These are phyloP conservation scores for Trametes versicolor DNA, from an alignment of 1,284 basidiomycete genomes.

Conservation along the genomic window DNA sequence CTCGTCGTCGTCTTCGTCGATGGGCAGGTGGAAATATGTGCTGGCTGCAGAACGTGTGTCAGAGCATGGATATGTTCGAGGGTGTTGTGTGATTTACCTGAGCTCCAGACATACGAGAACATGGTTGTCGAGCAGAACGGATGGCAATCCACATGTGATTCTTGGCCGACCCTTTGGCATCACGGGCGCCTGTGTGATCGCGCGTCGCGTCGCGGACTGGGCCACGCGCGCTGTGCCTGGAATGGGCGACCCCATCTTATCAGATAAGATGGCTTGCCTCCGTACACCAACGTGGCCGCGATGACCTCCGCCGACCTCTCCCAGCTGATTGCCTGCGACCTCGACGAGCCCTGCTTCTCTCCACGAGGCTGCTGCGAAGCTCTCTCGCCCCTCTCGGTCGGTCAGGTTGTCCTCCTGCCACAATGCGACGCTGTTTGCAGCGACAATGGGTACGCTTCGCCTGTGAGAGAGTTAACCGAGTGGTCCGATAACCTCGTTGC, in stretches of 20 bases:
- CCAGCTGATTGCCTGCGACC: neutral
- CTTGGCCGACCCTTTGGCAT: slow-evolving; percentile 7
- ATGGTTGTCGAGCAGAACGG: slow-evolving; percentile 49
- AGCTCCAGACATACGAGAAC: slow-evolving; percentile 66
- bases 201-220: neutral
- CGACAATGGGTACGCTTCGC: slow-evolving; percentile 20
- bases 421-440: neutral
- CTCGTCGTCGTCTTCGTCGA: slow-evolving; percentile 61
- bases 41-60: slow-evolving; percentile 49
- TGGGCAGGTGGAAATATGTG: slow-evolving; percentile 68
- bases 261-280: slow-evolving; percentile 26
- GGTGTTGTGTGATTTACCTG: slow-evolving; percentile 49
- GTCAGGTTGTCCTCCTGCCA: neutral
- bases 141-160: slow-evolving; percentile 41
- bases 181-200: slow-evolving; percentile 21
- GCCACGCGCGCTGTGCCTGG: slow-evolving; percentile 2
- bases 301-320: slow-evolving; percentile 10
- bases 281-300: slow-evolving; percentile 8
- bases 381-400: too few species aligned
- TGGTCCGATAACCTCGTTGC: slow-evolving; percentile 17
- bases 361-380: neutral
- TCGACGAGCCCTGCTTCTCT: neutral
- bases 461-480: slow-evolving; percentile 19
- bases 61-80: slow-evolving; percentile 10
- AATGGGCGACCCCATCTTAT: slow-evolving; percentile 17